phyloP scores from a whole-genome alignment of 371 early-diverging fungal genomes.

The Fennellomyces sp. region DNA sequence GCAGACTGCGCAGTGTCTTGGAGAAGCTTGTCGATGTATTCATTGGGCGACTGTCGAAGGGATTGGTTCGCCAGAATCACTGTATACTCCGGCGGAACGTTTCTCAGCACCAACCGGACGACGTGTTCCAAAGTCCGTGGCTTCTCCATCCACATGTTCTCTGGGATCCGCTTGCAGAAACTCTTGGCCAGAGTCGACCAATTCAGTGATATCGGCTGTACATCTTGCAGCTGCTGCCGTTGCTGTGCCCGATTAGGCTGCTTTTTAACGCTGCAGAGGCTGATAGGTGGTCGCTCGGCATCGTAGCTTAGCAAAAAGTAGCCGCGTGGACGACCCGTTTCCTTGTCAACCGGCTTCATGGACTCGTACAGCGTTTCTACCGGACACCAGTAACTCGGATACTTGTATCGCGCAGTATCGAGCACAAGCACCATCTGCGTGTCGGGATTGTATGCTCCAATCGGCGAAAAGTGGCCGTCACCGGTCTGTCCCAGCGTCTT shows the following conservation, averaged over 20 bases:
- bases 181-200: constrained; percentile 53
- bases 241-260: not conserved
- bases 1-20: constrained; percentile 46
- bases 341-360: constrained; percentile 79
- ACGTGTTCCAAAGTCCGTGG: constrained; percentile 48
- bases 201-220: constrained; percentile 26
- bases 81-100: constrained; percentile 51
- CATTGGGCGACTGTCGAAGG: constrained; percentile 18
- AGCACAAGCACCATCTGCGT: constrained; percentile 76
- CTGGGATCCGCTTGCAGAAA: constrained; percentile 53
- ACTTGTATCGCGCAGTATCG: constrained; percentile 81
- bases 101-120: constrained; percentile 46
- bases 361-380: constrained; percentile 77
- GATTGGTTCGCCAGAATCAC: constrained; percentile 46
- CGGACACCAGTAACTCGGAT: constrained; percentile 82
- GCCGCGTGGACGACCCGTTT: constrained; percentile 82
- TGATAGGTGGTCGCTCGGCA: constrained; percentile 43
- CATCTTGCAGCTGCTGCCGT: not conserved
- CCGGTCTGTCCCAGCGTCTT: constrained; percentile 87
- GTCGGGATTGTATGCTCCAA: constrained; percentile 70
- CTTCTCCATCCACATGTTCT: constrained; percentile 55
- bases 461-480: constrained; percentile 84
- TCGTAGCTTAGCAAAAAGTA: constrained; percentile 79
- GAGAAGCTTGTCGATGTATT: constrained; percentile 41
- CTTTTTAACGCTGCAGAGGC: constrained; percentile 32